Percentiles rank a stretch among this genome's conserved stretches.
phyloP scores from a whole-genome alignment of 2,329 filamentous ascomycete species.

The Biscogniauxia mediterranea region DNA sequence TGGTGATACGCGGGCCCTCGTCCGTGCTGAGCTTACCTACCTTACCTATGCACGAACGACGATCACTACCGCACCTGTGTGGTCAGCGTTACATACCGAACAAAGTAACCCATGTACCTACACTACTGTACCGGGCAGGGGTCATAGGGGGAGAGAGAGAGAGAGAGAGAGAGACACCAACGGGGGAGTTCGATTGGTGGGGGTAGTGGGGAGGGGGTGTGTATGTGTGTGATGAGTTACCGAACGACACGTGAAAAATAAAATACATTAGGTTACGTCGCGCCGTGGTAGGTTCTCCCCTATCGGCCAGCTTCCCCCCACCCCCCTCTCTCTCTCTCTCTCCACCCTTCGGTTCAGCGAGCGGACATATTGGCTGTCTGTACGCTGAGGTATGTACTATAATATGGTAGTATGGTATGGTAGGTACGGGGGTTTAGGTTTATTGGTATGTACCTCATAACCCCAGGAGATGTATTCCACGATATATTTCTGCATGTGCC shows the following conservation, averaged over 20 bases:
- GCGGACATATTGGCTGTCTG: not conserved
- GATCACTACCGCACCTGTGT: slow-evolving; percentile 21
- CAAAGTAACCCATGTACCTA: slow-evolving; percentile 1
- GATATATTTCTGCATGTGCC: not conserved
- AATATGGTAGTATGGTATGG: no score
- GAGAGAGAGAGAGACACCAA: no score
- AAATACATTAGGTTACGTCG: not conserved
- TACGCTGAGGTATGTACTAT: not conserved
- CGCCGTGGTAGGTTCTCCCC: not conserved
- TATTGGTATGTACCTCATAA: not conserved
- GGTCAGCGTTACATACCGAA: slow-evolving; percentile 22
- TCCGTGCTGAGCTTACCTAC: slow-evolving; percentile 20
- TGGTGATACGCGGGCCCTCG: slow-evolving; percentile 13
- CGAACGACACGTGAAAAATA: not conserved
- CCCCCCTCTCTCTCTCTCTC: no score
- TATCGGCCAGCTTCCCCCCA: not conserved
- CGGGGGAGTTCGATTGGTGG: not conserved
- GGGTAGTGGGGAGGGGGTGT: not conserved
- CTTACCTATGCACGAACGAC: slow-evolving; percentile 19
- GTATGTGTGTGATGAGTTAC: not conserved
- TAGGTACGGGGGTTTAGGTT: no score
- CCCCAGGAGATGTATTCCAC: not conserved
- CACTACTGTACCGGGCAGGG: not conserved
- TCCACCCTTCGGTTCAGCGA: not conserved
- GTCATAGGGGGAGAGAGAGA: not conserved